These are phyloP conservation scores for Aquilaria sinensis DNA, from an alignment of 345 rosid species.

Conservation along the genomic window DNA sequence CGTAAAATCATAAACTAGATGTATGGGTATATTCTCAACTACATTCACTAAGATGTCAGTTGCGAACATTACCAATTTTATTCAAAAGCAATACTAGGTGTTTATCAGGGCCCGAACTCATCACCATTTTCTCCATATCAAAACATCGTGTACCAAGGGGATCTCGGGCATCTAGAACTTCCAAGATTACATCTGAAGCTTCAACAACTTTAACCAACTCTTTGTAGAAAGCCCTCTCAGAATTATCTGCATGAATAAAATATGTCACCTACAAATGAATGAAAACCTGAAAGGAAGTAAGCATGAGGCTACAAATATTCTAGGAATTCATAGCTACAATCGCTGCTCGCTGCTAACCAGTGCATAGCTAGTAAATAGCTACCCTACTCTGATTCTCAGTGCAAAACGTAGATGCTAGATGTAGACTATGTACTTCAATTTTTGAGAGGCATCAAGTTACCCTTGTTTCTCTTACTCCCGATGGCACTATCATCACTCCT, in stretches of 20 bases:
- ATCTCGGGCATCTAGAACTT: conserved; percentile 94
- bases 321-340: neutral
- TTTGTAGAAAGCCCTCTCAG: conserved; percentile 92
- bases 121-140: conserved; percentile 95
- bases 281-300: neutral
- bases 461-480: conserved; percentile 39
- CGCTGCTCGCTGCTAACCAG: neutral
- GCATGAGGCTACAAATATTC: too few relatives aligned
- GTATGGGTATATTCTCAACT: too few relatives aligned
- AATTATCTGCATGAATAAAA: conserved; percentile 45
- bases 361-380: neutral
- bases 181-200: conserved; percentile 87
- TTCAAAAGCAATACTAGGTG: conserved; percentile 79
- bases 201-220: conserved; percentile 91
- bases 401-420: neutral
- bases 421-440: neutral
- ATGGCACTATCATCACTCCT: conserved; percentile 18
- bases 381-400: too few relatives aligned
- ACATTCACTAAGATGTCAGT: too few relatives aligned
- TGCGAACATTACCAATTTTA: conserved; percentile 64
- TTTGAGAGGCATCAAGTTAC: conserved; percentile 25
- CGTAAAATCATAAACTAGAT: too few relatives aligned
- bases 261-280: neutral
- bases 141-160: conserved; percentile 90
- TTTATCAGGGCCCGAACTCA: conserved; percentile 72